Evolutionary conservation across 2,329 filamentous ascomycete genomes (phyloP).

Genomic region (Setomelanomma holmii): DNA sequence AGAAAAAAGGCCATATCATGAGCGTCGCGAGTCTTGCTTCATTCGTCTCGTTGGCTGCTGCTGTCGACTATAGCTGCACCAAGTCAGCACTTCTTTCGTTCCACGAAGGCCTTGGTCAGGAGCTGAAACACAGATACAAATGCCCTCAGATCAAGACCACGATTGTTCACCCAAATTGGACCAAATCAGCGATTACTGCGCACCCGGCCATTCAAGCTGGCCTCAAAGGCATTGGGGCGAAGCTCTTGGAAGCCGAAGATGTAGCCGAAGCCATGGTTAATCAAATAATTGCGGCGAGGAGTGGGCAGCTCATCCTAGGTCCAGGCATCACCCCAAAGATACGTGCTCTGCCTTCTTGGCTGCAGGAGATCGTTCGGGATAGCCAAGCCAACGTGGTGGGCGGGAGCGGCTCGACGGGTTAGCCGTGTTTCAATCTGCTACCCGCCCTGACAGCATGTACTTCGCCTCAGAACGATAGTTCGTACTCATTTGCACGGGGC

Average conservation of each 20-base stretch:
- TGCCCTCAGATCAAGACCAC: constrained; percentile 54
- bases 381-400: constrained; percentile 36
- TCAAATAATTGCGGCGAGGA: constrained; percentile 51
- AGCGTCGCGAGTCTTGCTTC: constrained; percentile 45
- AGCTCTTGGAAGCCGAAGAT: constrained; percentile 48
- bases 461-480: background rate
- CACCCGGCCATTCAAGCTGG: constrained; percentile 34
- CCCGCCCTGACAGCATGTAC: background rate
- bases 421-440: background rate
- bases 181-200: constrained; percentile 48
- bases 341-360: constrained; percentile 41
- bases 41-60: constrained; percentile 40
- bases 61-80: constrained; percentile 45
- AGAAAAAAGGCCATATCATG: constrained; percentile 48
- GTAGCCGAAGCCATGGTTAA: constrained; percentile 54
- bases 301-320: constrained; percentile 52
- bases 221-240: constrained; percentile 38
- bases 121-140: constrained; percentile 52
- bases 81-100: constrained; percentile 45
- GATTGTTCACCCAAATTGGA: constrained; percentile 53
- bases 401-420: constrained; percentile 31
- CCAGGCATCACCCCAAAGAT: constrained; percentile 30
- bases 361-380: constrained; percentile 45
- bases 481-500: background rate
- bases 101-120: constrained; percentile 46